These are phyloP conservation scores for Cetradonia linearis DNA, from an alignment of 495 filamentous ascomycete genomes.

Conservation along the genomic window DNA sequence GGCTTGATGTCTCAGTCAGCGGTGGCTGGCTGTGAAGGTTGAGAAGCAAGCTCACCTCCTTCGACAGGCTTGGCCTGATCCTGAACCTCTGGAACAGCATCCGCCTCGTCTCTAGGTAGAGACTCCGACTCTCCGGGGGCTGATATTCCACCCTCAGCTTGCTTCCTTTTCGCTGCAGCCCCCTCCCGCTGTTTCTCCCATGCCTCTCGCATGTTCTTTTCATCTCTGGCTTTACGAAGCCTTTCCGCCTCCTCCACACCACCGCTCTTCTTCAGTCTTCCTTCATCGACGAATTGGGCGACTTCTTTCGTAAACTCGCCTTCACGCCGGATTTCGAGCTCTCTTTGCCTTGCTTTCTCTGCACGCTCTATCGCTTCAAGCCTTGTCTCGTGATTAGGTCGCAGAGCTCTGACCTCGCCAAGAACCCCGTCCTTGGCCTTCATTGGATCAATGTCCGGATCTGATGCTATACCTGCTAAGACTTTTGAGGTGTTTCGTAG, in stretches of 20 bases:
- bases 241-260: slow-evolving; percentile 91
- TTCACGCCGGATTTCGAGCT: slow-evolving; percentile 65
- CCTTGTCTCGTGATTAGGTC: slow-evolving; percentile 87
- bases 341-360: slow-evolving; percentile 77
- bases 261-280: slow-evolving; percentile 87
- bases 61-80: slow-evolving; percentile 12
- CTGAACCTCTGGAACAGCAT: slow-evolving; percentile 25
- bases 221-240: slow-evolving; percentile 73
- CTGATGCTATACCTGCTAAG: slow-evolving; percentile 50
- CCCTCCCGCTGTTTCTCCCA: slow-evolving; percentile 59
- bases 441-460: slow-evolving; percentile 56
- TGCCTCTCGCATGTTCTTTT: slow-evolving; percentile 72
- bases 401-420: slow-evolving; percentile 85
- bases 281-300: slow-evolving; percentile 78
- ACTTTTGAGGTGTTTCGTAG: slow-evolving; percentile 47
- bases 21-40: not conserved
- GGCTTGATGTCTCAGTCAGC: slow-evolving; percentile 2
- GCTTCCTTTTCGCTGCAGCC: slow-evolving; percentile 29
- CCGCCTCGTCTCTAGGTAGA: slow-evolving; percentile 27
- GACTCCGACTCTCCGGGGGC: slow-evolving; percentile 17
- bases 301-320: slow-evolving; percentile 86
- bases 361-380: slow-evolving; percentile 93
- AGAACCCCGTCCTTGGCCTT: slow-evolving; percentile 84
- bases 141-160: slow-evolving; percentile 20
- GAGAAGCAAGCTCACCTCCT: slow-evolving; percentile 7